phyloP scores from a whole-genome alignment of 495 filamentous ascomycete genomes.

The Thozetella sp. region DNA sequence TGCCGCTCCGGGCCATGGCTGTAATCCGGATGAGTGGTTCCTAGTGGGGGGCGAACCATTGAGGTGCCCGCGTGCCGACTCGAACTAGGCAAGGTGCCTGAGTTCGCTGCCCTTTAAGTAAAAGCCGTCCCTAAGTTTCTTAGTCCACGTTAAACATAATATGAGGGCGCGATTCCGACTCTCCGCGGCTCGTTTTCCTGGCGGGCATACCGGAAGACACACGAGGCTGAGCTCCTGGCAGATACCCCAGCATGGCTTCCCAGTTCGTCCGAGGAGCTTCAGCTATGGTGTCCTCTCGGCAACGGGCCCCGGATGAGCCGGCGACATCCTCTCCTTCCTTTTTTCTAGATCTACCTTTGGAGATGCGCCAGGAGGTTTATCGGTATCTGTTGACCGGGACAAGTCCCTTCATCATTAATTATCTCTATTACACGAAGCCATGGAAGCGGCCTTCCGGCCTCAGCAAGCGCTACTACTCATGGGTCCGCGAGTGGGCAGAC shows the following conservation, averaged over 20 bases:
- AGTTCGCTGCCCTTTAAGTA: too few relatives aligned
- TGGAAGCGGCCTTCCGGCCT: conserved; percentile 1
- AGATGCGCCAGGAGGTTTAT: not conserved
- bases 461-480: not conserved
- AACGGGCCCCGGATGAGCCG: not conserved
- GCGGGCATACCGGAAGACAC: too few relatives aligned
- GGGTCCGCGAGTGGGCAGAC: not conserved
- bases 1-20: not conserved
- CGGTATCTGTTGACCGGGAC: not conserved
- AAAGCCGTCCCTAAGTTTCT: too few relatives aligned
- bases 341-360: not conserved
- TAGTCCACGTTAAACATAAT: too few relatives aligned
- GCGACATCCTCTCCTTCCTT: not conserved
- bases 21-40: not conserved
- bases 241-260: too few relatives aligned
- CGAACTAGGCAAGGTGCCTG: too few relatives aligned
- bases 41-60: not conserved
- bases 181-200: too few relatives aligned
- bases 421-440: not conserved
- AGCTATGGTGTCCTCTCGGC: too few relatives aligned
- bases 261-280: too few relatives aligned
- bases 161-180: too few relatives aligned
- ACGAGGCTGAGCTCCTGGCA: too few relatives aligned
- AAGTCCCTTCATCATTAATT: not conserved
- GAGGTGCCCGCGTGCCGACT: not conserved